Evolutionary conservation across 345 rosid species (phyloP).

Genomic region (Dipteronia sinensis): DNA sequence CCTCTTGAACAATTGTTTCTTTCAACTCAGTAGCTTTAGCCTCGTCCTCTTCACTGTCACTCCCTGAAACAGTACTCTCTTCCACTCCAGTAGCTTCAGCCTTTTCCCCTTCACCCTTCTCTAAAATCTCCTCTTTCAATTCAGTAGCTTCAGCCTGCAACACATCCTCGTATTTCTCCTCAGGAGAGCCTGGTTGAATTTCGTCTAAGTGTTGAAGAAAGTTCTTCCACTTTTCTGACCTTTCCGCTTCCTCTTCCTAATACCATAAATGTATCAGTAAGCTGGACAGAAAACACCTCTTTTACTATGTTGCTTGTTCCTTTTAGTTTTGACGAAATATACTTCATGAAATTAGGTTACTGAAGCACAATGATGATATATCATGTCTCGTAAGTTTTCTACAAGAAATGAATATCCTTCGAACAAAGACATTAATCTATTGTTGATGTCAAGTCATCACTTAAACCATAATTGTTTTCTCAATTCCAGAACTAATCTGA

Average conservation of each 20-base stretch:
- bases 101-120: slow-evolving; percentile 34
- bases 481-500: background rate
- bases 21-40: background rate
- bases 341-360: background rate
- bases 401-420: background rate
- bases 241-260: slow-evolving; percentile 95
- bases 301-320: slow-evolving; percentile 11
- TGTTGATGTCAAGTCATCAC: background rate
- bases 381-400: background rate
- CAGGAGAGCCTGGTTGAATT: slow-evolving; percentile 28
- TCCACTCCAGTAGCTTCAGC: slow-evolving; percentile 28
- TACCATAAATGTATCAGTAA: slow-evolving; percentile 28
- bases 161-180: slow-evolving; percentile 29
- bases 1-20: slow-evolving; percentile 13
- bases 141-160: slow-evolving; percentile 26
- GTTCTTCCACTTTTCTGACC: slow-evolving; percentile 64
- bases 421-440: background rate
- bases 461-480: background rate
- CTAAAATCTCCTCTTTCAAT: slow-evolving; percentile 29
- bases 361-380: background rate
- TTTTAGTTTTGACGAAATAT: slow-evolving; percentile 4
- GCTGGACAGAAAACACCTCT: slow-evolving; percentile 12
- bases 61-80: slow-evolving; percentile 27
- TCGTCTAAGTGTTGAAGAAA: slow-evolving; percentile 61
- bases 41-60: slow-evolving; percentile 21